Percentiles rank a stretch among this genome's conserved stretches.
These are phyloP conservation scores for Pulveroboletus sp. DNA, from an alignment of 768 basidiomycete genomes.

Conservation along the genomic window DNA sequence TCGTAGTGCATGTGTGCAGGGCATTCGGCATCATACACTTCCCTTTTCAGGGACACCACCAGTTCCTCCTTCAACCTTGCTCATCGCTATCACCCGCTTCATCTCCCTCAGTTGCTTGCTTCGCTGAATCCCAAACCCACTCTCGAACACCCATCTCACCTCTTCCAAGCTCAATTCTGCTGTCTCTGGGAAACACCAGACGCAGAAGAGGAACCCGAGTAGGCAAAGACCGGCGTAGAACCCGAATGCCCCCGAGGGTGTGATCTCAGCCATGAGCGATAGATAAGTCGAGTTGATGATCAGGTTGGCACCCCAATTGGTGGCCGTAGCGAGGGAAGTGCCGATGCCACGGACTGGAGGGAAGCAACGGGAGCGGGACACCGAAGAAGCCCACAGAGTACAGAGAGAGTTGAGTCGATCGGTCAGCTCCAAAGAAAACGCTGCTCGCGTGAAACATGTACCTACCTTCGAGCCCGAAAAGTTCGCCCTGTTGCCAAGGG, in stretches of 20 bases:
- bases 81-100: conserved; percentile 14
- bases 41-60: background rate
- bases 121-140: conserved; percentile 62
- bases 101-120: conserved; percentile 42
- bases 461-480: conserved; percentile 70
- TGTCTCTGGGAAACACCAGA: conserved; percentile 75
- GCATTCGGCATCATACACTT: background rate
- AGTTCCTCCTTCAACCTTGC: background rate
- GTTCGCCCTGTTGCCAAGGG: conserved; percentile 85
- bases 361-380: background rate
- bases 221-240: conserved; percentile 74
- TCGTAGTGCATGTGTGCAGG: background rate
- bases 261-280: conserved; percentile 69
- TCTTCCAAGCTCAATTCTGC: conserved; percentile 70
- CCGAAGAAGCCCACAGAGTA: no score
- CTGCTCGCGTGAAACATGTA: no score
- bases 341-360: conserved; percentile 67
- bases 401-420: background rate
- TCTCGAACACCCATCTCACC: conserved; percentile 56
- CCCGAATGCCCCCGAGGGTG: conserved; percentile 71
- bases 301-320: conserved; percentile 76
- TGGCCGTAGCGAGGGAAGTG: conserved; percentile 68
- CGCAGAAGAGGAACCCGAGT: conserved; percentile 64
- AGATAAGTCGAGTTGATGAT: conserved; percentile 79
- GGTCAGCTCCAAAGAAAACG: no score